Conservation (phyloP, 2,329 filamentous ascomycete species). For the Fusarium denticulatum region DNA sequence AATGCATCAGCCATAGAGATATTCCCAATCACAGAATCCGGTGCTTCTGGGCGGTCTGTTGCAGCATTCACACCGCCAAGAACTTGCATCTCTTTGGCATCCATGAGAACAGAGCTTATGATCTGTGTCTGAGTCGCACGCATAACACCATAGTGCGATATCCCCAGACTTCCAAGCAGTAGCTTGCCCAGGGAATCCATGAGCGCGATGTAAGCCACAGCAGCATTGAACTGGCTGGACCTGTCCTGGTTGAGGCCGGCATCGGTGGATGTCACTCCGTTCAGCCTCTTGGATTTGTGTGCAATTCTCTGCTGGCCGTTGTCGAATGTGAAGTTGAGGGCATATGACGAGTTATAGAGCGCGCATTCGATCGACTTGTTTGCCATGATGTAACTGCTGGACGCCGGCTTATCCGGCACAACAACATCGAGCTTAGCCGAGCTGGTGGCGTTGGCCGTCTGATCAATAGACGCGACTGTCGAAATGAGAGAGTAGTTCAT, state of each 20-base stretch:
- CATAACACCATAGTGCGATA: not conserved
- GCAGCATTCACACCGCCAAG: not conserved
- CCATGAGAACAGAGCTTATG: conserved; percentile 8
- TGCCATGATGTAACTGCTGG: not conserved
- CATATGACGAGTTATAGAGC: conserved; percentile 6
- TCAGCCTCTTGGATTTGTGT: not conserved
- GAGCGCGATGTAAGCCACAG: not conserved
- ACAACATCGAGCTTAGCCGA: not conserved
- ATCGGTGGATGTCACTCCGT: accelerated
- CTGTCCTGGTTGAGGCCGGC: not conserved
- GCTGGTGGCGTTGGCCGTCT: not conserved
- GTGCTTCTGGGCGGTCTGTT: accelerated
- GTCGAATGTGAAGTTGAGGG: not conserved
- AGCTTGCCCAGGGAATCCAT: conserved; percentile 1
- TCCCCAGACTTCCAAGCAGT: not conserved
- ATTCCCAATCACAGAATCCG: not conserved
- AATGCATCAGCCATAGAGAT: not conserved
- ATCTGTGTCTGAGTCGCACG: not conserved
- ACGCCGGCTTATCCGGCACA: accelerated
- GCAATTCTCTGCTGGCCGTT: not conserved
- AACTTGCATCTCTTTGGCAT: conserved; percentile 7
- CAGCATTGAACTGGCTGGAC: not conserved
- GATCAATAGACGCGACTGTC: no score
- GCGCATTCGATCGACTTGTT: not conserved
- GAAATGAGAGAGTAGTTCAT: not conserved